These are phyloP conservation scores for Rhododendron henanense DNA, from an alignment of 148 eudicot genomes.

Conservation along the genomic window DNA sequence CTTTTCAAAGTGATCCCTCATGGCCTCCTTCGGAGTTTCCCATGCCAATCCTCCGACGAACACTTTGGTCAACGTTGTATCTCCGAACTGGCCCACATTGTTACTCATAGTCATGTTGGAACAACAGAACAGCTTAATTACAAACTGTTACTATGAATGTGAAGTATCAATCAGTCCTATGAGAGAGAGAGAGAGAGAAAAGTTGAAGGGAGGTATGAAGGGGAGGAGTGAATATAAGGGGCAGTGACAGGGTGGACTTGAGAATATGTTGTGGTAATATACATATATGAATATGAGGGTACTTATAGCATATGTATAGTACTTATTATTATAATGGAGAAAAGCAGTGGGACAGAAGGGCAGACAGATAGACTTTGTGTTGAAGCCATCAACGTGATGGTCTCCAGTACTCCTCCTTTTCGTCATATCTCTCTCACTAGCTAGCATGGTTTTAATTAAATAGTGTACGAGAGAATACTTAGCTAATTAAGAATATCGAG, in stretches of 20 bases:
- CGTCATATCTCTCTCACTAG: not conserved
- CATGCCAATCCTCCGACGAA: slow-evolving; percentile 94
- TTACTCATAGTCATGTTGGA: slow-evolving; percentile 36
- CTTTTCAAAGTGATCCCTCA: slow-evolving; percentile 63
- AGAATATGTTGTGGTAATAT: not conserved
- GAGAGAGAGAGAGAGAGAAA: slow-evolving; percentile 4
- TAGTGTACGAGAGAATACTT: not conserved
- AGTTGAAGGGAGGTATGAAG: not conserved
- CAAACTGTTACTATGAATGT: not conserved
- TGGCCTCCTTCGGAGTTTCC: slow-evolving; percentile 77
- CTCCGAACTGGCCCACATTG: slow-evolving; percentile 46
- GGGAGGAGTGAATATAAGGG: not conserved
- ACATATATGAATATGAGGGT: not conserved
- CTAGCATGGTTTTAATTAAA: not conserved
- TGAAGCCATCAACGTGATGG: slow-evolving; percentile 18
- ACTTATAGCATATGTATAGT: not conserved
- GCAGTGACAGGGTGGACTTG: not conserved
- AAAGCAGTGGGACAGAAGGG: slow-evolving; percentile 26
- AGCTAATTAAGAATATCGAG: too few relatives aligned
- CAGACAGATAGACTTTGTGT: slow-evolving; percentile 32
- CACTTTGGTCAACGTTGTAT: slow-evolving; percentile 80
- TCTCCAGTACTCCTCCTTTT: not conserved
- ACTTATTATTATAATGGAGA: not conserved
- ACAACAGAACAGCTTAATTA: not conserved
- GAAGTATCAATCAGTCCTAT: not conserved